Evolutionary conservation across 179 eudicot genomes (phyloP).

Genomic region (Silene noctiflora): DNA sequence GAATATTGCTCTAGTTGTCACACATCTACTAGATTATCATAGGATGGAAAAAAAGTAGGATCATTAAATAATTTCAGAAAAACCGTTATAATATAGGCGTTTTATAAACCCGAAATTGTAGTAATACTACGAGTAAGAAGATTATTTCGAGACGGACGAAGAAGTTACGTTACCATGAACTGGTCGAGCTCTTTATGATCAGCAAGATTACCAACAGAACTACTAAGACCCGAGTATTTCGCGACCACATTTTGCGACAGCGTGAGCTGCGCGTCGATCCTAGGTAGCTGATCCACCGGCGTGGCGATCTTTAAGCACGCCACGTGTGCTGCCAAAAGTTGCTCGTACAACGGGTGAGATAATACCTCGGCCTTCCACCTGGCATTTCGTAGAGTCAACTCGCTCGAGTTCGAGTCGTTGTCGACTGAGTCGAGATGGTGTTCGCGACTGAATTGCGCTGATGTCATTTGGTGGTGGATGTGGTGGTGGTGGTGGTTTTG

Average conservation of each 20-base stretch:
- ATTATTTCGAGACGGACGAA: not conserved
- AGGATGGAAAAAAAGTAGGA: too few species aligned
- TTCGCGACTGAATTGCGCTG: slow-evolving; percentile 27
- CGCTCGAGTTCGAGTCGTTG: slow-evolving; percentile 30
- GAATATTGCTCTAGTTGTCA: too few species aligned
- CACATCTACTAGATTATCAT: too few species aligned
- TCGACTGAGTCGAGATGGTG: slow-evolving; percentile 34
- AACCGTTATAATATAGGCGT: too few species aligned
- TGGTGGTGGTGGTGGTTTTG: slow-evolving; percentile 27
- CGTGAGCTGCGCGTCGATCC: slow-evolving; percentile 64
- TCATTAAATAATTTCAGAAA: too few species aligned
- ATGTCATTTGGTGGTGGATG: slow-evolving; percentile 29
- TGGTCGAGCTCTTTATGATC: slow-evolving; percentile 59
- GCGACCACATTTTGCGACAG: slow-evolving; percentile 56
- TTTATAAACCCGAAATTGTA: too few species aligned
- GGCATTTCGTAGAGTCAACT: slow-evolving; percentile 36
- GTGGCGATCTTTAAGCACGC: slow-evolving; percentile 66
- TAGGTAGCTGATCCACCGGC: slow-evolving; percentile 72
- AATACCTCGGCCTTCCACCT: slow-evolving; percentile 53
- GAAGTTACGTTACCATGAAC: slow-evolving; percentile 45
- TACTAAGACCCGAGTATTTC: slow-evolving; percentile 38
- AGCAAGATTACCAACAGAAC: not conserved
- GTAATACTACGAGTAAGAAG: too few species aligned
- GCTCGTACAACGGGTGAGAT: slow-evolving; percentile 65
- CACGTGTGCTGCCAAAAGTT: slow-evolving; percentile 62